Percentiles rank a stretch among this genome's conserved stretches.
Conservation (phyloP, 257 asterid genomes). For the Ophiorrhiza pumila region DNA sequence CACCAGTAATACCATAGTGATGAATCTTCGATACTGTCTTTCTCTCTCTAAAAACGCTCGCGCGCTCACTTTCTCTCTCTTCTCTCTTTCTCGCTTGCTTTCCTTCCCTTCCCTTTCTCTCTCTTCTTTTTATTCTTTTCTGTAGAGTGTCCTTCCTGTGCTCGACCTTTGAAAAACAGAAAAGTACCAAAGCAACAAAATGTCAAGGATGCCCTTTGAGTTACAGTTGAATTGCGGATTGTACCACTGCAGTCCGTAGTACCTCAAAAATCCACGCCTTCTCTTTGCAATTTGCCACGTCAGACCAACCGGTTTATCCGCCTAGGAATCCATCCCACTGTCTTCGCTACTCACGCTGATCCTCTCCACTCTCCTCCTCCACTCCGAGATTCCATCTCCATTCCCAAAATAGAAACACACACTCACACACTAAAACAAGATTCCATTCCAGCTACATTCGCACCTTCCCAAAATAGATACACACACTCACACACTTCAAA, state of each 20-base stretch:
- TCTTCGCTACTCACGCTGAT: too few species aligned
- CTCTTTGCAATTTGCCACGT: conserved; percentile 21
- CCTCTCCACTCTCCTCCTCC: conserved; percentile 7
- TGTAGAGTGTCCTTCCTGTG: conserved; percentile 13
- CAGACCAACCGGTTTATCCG: conserved; percentile 25
- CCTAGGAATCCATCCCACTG: not conserved
- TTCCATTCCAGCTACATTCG: conserved; percentile 6
- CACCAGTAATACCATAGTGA: conserved; percentile 37
- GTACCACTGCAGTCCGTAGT: conserved; percentile 13
- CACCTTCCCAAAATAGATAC: too few species aligned
- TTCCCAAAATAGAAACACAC: not conserved
- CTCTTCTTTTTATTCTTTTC: conserved; percentile 28
- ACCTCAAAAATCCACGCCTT: not conserved
- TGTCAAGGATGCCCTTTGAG: conserved; percentile 31
- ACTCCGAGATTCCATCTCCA: too few species aligned
- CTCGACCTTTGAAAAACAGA: conserved; percentile 39
- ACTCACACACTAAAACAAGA: not conserved
- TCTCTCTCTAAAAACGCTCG: conserved; percentile 12
- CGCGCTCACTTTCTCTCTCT: conserved; percentile 23
- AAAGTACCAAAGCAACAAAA: conserved; percentile 5
- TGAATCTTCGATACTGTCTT: conserved; percentile 21
- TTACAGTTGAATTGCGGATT: not conserved
- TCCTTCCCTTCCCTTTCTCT: conserved; percentile 23
- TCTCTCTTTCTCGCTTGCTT: conserved; percentile 17
- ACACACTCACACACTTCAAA: too few species aligned